Evolutionary conservation across 306 rosid species (phyloP).

Genomic region (Sicyos baderoa): DNA sequence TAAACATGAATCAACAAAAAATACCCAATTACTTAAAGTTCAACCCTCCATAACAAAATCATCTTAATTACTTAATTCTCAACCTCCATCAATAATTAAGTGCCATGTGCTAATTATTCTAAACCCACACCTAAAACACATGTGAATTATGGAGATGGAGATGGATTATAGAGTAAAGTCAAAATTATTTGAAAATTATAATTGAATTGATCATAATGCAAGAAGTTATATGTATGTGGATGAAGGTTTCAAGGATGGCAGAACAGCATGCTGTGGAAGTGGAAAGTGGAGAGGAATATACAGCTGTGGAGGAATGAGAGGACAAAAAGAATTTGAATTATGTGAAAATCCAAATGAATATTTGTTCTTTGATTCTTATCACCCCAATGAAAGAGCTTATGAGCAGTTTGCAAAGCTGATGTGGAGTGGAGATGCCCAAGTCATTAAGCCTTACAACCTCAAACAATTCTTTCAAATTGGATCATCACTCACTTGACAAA

Average conservation of each 20-base stretch:
- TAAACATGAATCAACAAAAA: too few species aligned
- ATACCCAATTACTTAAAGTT: too few species aligned
- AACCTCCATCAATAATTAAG: too few species aligned
- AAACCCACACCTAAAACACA: neutral
- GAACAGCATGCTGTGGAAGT: constrained; percentile 46
- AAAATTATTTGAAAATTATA: too few species aligned
- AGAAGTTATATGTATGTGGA: neutral
- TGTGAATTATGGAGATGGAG: too few species aligned
- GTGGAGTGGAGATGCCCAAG: constrained; percentile 29
- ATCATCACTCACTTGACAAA: neutral
- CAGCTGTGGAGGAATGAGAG: constrained; percentile 56
- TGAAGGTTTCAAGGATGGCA: constrained; percentile 47
- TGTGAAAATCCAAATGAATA: constrained; percentile 30
- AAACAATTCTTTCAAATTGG: constrained; percentile 24
- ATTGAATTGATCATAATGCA: too few species aligned
- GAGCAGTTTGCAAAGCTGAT: constrained; percentile 25
- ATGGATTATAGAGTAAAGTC: neutral
- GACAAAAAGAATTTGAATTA: constrained; percentile 24
- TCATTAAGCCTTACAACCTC: constrained; percentile 32
- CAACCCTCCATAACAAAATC: too few species aligned
- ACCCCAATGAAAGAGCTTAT: constrained; percentile 33
- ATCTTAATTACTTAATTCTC: too few species aligned
- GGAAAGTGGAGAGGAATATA: constrained; percentile 36
- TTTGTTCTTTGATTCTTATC: constrained; percentile 46
- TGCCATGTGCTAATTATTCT: too few species aligned